Conservation (phyloP, 106 monocot genomes). For the Acanthochlamys bracteata region DNA sequence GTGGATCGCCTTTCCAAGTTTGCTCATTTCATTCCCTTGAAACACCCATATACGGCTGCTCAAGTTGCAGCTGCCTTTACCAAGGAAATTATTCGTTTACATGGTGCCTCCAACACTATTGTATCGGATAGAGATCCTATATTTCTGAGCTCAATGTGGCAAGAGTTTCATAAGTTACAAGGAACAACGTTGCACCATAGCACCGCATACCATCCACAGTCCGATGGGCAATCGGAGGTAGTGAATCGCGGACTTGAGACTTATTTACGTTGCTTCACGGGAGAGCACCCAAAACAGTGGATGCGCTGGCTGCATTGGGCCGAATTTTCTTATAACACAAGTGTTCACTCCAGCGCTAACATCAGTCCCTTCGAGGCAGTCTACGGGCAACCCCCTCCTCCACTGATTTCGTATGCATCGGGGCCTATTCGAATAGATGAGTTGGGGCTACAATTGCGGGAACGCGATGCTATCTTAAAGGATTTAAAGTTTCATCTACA, state of each 20-base stretch:
- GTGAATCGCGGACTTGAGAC: neutral
- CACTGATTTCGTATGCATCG: neutral
- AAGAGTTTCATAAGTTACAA: neutral
- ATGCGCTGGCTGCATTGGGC: neutral
- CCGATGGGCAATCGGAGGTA: neutral
- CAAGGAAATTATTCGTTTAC: neutral
- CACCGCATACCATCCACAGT: too few relatives aligned
- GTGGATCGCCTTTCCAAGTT: neutral
- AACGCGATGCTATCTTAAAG: neutral
- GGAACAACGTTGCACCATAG: too few relatives aligned
- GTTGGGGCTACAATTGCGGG: neutral
- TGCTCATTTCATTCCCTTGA: neutral
- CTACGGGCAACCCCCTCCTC: neutral
- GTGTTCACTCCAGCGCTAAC: too few relatives aligned
- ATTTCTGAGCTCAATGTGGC: neutral
- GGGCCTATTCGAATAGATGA: neutral
- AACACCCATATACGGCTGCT: neutral
- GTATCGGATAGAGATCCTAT: neutral
- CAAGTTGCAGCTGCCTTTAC: neutral
- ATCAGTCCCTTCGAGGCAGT: constrained; percentile 3
- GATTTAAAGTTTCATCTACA: neutral
- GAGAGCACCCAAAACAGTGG: too few relatives aligned
- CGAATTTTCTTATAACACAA: neutral
- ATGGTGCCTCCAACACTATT: neutral
- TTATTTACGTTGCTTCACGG: neutral